Percentiles rank a stretch among this genome's conserved stretches.
phyloP scores from a whole-genome alignment of 441 rosid species.

The Syzygium syzygioides region DNA sequence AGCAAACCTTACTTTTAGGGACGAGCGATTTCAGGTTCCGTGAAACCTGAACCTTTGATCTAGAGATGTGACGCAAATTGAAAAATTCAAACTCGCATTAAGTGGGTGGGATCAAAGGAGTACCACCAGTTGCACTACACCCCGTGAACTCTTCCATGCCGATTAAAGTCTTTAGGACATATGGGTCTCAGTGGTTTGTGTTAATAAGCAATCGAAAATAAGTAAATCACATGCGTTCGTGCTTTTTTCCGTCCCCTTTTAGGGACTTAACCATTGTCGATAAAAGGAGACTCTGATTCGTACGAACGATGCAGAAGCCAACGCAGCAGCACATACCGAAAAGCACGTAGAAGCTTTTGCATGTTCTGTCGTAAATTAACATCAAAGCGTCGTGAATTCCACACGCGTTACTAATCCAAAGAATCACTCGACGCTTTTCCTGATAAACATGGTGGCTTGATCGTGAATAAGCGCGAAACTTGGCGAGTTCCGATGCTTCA shows the following conservation, averaged over 20 bases:
- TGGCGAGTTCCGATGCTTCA: background rate
- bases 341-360: too few relatives aligned
- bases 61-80: background rate
- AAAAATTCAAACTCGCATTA: too few relatives aligned
- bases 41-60: fast-evolving
- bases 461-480: background rate
- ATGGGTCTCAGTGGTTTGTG: background rate
- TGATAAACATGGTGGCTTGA: background rate
- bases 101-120: background rate
- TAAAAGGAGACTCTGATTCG: too few relatives aligned
- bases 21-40: too few relatives aligned
- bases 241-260: too few relatives aligned
- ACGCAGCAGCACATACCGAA: too few relatives aligned
- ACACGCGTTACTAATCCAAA: background rate
- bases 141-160: background rate
- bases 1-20: background rate
- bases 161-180: too few relatives aligned
- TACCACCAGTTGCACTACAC: background rate
- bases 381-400: background rate
- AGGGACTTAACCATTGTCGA: too few relatives aligned
- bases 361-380: too few relatives aligned
- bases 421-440: background rate
- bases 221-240: too few relatives aligned
- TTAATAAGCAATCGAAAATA: background rate
- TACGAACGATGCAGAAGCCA: too few relatives aligned